phyloP scores from a whole-genome alignment of 176 grass and related monocot species.

The Saccharum spontaneum region DNA sequence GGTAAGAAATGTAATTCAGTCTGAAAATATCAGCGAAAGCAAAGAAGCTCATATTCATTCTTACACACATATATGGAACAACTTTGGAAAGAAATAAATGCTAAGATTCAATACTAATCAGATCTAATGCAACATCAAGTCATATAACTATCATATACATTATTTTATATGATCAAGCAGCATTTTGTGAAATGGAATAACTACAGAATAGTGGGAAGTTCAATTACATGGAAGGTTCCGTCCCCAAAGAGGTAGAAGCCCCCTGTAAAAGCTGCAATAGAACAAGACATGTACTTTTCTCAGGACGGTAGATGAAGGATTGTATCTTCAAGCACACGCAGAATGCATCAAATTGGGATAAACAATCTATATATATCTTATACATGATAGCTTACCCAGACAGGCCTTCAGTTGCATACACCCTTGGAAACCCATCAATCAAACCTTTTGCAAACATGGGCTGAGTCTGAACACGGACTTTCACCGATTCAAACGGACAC shows the following conservation, averaged over 20 bases:
- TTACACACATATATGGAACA: neutral
- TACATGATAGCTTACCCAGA: slow-evolving; percentile 63
- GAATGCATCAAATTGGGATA: neutral
- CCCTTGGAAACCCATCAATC: slow-evolving; percentile 85
- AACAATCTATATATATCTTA: neutral
- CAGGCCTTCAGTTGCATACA: slow-evolving; percentile 88
- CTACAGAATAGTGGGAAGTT: neutral
- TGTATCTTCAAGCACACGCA: slow-evolving; percentile 1
- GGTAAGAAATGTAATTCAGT: neutral
- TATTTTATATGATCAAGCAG: slow-evolving; percentile 9
- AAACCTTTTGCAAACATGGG: slow-evolving; percentile 85
- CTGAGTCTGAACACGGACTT: slow-evolving; percentile 91
- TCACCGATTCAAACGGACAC: slow-evolving; percentile 88
- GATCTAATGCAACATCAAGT: neutral
- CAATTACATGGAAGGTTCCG: slow-evolving; percentile 97
- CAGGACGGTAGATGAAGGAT: neutral
- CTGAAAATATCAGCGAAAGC: neutral
- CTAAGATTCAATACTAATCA: neutral
- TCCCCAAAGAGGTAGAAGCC: slow-evolving; percentile 89
- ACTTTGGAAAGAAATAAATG: neutral
- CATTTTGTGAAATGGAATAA: slow-evolving; percentile 1
- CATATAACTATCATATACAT: neutral
- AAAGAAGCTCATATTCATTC: neutral
- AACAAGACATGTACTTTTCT: slow-evolving; percentile 18
- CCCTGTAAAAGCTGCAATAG: slow-evolving; percentile 84